Evolutionary conservation across 768 basidiomycete species (phyloP).

Genomic region (Pleurotus tuber-regium): DNA sequence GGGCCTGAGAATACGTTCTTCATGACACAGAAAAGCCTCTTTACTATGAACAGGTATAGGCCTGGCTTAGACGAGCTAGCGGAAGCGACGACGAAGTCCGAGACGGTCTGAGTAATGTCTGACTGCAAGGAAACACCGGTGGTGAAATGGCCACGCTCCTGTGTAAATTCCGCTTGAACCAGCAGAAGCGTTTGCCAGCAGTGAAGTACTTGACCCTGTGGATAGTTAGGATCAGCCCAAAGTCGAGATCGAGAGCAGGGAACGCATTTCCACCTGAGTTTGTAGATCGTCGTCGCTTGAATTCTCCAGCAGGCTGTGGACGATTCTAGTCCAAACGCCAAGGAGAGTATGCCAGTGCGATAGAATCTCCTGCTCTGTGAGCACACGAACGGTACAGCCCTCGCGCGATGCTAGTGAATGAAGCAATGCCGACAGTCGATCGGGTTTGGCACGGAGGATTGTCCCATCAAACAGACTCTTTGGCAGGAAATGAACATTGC

Average conservation of each 20-base stretch:
- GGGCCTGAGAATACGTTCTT: slow-evolving; percentile 42
- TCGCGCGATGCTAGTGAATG: slow-evolving; percentile 23
- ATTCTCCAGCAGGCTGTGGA: slow-evolving; percentile 11
- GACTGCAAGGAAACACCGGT: slow-evolving; percentile 21
- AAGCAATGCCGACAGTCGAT: slow-evolving; percentile 24
- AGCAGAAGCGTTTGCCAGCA: slow-evolving; percentile 61
- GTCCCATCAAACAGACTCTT: slow-evolving; percentile 44
- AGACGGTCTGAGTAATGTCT: slow-evolving; percentile 29
- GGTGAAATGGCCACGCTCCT: slow-evolving; percentile 33
- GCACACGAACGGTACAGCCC: slow-evolving; percentile 24
- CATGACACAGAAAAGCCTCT: slow-evolving; percentile 35
- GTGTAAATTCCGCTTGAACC: slow-evolving; percentile 40
- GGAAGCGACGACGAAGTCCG: slow-evolving; percentile 28
- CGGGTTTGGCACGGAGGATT: slow-evolving; percentile 25
- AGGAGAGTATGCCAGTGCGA: slow-evolving; percentile 36
- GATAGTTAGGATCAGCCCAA: neutral
- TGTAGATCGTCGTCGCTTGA: slow-evolving; percentile 23
- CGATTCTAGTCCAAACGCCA: slow-evolving; percentile 33
- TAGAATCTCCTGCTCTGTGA: slow-evolving; percentile 37
- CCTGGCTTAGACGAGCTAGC: neutral
- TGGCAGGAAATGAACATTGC: slow-evolving; percentile 11
- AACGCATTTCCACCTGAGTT: too few relatives aligned
- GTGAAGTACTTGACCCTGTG: slow-evolving; percentile 36
- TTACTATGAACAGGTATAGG: neutral
- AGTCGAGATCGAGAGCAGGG: too few relatives aligned